Evolutionary conservation across 2,329 filamentous ascomycete species (phyloP).

Genomic region (Colletotrichum australisinense): DNA sequence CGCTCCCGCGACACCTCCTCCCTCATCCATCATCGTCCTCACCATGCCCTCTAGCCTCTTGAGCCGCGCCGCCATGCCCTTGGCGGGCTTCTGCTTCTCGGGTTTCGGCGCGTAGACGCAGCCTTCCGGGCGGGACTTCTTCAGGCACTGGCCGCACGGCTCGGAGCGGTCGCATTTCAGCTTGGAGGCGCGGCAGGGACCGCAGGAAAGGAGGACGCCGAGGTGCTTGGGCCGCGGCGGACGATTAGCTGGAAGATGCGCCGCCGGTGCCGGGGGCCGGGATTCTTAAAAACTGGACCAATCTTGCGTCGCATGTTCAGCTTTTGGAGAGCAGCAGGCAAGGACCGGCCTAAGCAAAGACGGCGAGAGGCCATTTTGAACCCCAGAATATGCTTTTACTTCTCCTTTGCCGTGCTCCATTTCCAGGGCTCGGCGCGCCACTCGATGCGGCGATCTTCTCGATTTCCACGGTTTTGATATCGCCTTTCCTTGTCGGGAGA

Average conservation of each 20-base stretch:
- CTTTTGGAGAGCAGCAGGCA: too few relatives aligned
- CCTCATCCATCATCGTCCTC: constrained; percentile 63
- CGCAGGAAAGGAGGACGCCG: constrained; percentile 66
- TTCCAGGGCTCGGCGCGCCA: not conserved
- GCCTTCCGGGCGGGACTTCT: constrained; percentile 56
- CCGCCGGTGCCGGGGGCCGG: too few relatives aligned
- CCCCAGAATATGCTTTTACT: not conserved
- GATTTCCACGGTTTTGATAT: too few relatives aligned
- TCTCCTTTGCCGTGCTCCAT: not conserved
- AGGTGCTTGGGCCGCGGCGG: too few relatives aligned
- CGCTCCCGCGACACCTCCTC: constrained; percentile 36
- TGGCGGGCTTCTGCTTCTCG: constrained; percentile 52
- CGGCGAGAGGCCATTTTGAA: too few relatives aligned
- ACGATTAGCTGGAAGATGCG: too few relatives aligned
- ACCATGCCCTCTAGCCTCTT: constrained; percentile 68
- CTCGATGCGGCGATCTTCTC: not conserved
- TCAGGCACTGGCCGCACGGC: constrained; percentile 65
- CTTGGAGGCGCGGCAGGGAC: constrained; percentile 64
- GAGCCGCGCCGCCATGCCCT: constrained; percentile 65
- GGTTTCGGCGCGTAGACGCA: constrained; percentile 63
- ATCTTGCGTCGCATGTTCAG: too few relatives aligned
- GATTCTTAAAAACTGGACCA: too few relatives aligned
- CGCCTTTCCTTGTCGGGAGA: not conserved
- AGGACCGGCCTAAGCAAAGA: too few relatives aligned
- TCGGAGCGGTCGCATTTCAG: constrained; percentile 66